Conservation (phyloP, 257 asterid species). For the Rauvolfia tetraphylla region DNA sequence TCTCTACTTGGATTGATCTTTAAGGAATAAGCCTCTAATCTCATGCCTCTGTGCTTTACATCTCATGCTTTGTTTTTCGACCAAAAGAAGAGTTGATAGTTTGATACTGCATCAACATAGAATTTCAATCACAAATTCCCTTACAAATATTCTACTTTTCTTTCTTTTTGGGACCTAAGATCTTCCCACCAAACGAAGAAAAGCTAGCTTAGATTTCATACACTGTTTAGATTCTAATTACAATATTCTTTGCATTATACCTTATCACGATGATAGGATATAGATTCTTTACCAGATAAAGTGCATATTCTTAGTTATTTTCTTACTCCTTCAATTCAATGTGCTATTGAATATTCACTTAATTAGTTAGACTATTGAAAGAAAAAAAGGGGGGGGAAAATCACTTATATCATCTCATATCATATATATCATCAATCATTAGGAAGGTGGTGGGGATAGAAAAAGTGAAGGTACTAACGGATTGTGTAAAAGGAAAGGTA, state of each 20-base stretch:
- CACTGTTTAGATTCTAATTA: not conserved
- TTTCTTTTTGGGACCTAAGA: not conserved
- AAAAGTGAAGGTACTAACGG: constrained; percentile 19
- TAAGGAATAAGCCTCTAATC: constrained; percentile 2
- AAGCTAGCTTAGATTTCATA: not conserved
- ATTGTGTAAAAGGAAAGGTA: constrained; percentile 47
- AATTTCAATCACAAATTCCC: constrained; percentile 16
- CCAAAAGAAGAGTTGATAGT: not conserved
- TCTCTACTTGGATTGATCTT: not conserved
- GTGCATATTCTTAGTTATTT: no score
- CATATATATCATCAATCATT: no score
- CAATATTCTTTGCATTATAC: not conserved
- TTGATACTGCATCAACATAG: constrained; percentile 7
- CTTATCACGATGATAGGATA: no score
- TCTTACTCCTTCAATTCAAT: no score
- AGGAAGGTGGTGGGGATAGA: no score
- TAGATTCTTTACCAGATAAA: not conserved
- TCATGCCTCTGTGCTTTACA: constrained; percentile 1
- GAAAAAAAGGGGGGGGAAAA: no score
- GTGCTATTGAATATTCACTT: no score
- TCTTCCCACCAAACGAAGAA: not conserved
- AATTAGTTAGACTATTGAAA: no score
- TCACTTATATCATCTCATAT: no score
- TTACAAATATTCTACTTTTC: not conserved
- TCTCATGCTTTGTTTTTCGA: constrained; percentile 11